phyloP scores from a whole-genome alignment of 2,329 filamentous ascomycete species.

The Diaporthe humulicola region DNA sequence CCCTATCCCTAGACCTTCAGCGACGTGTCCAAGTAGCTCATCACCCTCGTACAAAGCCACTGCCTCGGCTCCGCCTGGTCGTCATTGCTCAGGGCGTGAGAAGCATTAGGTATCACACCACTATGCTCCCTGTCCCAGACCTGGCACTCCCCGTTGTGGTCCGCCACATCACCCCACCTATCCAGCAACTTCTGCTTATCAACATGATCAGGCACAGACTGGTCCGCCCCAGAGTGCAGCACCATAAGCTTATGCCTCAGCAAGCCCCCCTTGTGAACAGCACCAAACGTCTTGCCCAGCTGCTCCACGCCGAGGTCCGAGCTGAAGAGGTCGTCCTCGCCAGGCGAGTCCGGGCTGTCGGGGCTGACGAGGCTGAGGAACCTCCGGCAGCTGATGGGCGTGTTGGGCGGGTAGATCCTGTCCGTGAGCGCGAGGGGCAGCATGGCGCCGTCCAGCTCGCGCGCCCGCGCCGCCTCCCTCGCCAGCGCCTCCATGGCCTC shows the following conservation, averaged over 20 bases:
- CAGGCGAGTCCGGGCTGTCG: slow-evolving; percentile 61
- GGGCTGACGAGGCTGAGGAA: slow-evolving; percentile 61
- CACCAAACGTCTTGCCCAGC: slow-evolving; percentile 68
- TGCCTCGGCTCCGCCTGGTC: slow-evolving; percentile 57
- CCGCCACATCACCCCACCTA: slow-evolving; percentile 57
- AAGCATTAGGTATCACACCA: slow-evolving; percentile 60
- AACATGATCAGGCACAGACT: slow-evolving; percentile 57
- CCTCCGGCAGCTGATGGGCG: slow-evolving; percentile 47
- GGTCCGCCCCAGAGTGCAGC: slow-evolving; percentile 60
- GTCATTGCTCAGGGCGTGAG: slow-evolving; percentile 61
- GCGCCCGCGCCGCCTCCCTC: slow-evolving; percentile 45
- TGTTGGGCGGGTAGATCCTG: slow-evolving; percentile 48
- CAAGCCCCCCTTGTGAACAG: slow-evolving; percentile 52
- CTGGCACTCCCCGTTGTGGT: slow-evolving; percentile 48
- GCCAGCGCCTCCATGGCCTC: slow-evolving; percentile 53
- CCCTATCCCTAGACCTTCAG: neutral
- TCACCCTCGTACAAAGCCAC: slow-evolving; percentile 40
- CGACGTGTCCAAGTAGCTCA: slow-evolving; percentile 38
- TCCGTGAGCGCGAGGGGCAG: slow-evolving; percentile 50
- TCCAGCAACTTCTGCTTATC: slow-evolving; percentile 57
- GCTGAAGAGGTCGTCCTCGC: slow-evolving; percentile 76
- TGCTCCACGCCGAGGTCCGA: slow-evolving; percentile 67
- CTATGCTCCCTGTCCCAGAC: slow-evolving; percentile 63
- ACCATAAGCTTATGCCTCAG: slow-evolving; percentile 55
- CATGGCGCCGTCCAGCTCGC: slow-evolving; percentile 47